phyloP scores from a whole-genome alignment of 345 rosid species.

The Citrus reticulata region DNA sequence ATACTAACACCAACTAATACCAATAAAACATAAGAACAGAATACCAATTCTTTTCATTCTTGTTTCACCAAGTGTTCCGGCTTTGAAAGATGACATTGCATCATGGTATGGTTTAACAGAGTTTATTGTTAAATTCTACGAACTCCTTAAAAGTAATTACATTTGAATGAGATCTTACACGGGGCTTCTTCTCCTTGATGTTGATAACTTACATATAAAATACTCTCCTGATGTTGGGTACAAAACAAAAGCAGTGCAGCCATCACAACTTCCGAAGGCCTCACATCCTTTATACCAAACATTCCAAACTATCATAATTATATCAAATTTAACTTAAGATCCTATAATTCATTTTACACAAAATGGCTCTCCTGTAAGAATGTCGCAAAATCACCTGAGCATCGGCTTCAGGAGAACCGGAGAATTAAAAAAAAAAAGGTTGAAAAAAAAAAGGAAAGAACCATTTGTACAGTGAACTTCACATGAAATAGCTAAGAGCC shows the following conservation, averaged over 20 bases:
- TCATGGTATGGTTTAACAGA: no score
- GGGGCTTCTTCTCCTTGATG: slow-evolving; percentile 12
- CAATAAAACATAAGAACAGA: no score
- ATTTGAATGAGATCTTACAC: slow-evolving; percentile 21
- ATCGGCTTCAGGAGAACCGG: slow-evolving; percentile 19
- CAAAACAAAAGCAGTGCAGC: slow-evolving; percentile 24
- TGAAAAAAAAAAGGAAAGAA: slow-evolving; percentile 8
- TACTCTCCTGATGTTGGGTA: slow-evolving; percentile 12
- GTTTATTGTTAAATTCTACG: slow-evolving; percentile 1
- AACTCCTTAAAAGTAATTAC: slow-evolving; percentile 18
- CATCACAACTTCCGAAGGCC: slow-evolving; percentile 21
- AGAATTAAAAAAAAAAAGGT: background rate
- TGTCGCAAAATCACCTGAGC: slow-evolving; percentile 26
- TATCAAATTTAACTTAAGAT: slow-evolving; percentile 22
- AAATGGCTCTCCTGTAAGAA: slow-evolving; percentile 25
- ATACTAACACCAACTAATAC: no score
- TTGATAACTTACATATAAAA: slow-evolving; percentile 22
- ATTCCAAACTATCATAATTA: slow-evolving; percentile 16
- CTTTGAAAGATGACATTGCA: no score
- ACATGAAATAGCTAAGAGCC: slow-evolving; percentile 85
- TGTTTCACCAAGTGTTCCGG: no score
- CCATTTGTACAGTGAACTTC: slow-evolving; percentile 42
- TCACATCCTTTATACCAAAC: slow-evolving; percentile 23
- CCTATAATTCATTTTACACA: slow-evolving; percentile 42
- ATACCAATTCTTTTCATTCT: no score